Evolutionary conservation across 2,329 filamentous ascomycete species (phyloP), one percentile per base, ranked within the genome.

Genomic region (Ceratocystis ficicola): DNA sequence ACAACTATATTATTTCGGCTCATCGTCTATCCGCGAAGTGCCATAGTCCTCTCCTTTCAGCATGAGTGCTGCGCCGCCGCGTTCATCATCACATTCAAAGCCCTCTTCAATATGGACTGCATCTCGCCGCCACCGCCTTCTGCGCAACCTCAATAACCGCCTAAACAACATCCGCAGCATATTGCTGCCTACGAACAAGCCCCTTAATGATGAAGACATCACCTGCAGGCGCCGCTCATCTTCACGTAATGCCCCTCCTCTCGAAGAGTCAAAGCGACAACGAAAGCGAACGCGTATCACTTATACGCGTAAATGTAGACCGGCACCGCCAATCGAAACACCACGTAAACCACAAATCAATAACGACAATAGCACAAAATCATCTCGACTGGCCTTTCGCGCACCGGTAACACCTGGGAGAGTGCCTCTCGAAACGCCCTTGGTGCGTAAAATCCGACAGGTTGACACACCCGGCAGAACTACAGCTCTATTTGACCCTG

Each of bases 401-500:
- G 63, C 63, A 25, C 66, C 66, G 25, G 44, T 48, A 44, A 67
- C 66, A 30, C 66, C 66, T 10, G 66, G 66, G 5, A 68, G 69
- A 17, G 69, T 74, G 57, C 69, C 71, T 44, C 72, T 75, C 28
- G 61, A 72, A 10, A 74, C 73, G 6, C 73, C 74, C 1, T 61
- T 72, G 17, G 69, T 71, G 62, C 71, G 69, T 36, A 72, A 69
- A 62, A 70, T 75, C n/a, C 70, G 69, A 36, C 69, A 69, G 46
- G 63, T 60, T 41, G 61, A 65, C 15, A 65, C 65, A 22, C 62
- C 67, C 1, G n/a, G 48, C 12, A 64, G 66, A 41, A 48, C 59
- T 22, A 12, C 15, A 17, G 22, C 61, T 15, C 12, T 48, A 17
- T 62, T 64, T 12, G 44, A 64, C 30, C 55, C 55, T 0, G 62